These are phyloP conservation scores for Flagelloscypha sp. DNA, from an alignment of 768 basidiomycete species.

Conservation along the genomic window DNA sequence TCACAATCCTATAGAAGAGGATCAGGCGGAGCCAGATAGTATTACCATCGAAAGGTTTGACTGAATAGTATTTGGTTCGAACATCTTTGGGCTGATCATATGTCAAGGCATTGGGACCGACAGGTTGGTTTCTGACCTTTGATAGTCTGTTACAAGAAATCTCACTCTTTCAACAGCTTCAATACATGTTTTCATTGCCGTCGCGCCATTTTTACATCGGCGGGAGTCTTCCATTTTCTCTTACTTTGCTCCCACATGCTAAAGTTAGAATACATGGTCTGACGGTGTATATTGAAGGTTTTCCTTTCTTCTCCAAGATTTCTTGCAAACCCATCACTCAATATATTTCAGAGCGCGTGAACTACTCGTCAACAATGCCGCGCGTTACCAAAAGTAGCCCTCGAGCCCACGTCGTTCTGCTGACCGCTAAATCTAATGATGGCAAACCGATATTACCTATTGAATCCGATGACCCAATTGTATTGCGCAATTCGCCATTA, in stretches of 20 bases:
- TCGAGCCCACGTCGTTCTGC: conserved; percentile 47
- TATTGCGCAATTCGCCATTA: conserved; percentile 60
- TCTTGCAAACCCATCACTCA: not conserved
- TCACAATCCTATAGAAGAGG: too few species aligned
- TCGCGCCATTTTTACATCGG: conserved; percentile 79
- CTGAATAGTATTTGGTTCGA: too few species aligned
- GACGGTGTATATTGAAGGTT: conserved; percentile 76
- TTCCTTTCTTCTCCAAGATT: not conserved
- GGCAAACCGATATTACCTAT: conserved; percentile 69
- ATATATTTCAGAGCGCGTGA: conserved; percentile 69
- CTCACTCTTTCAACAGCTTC: too few species aligned
- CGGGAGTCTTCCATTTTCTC: conserved; percentile 66
- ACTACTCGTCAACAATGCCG: conserved; percentile 68
- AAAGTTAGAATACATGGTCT: conserved; percentile 79
- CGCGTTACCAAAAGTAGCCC: conserved; percentile 66
- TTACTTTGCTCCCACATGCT: conserved; percentile 75
- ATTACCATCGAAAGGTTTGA: too few species aligned
- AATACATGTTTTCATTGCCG: conserved; percentile 69
- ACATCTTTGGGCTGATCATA: too few species aligned
- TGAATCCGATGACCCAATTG: conserved; percentile 56
- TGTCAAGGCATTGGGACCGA: too few species aligned
- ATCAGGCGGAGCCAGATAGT: too few species aligned
- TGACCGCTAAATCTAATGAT: conserved; percentile 54
- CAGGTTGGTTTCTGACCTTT: too few species aligned
- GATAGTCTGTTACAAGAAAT: too few species aligned